These are phyloP conservation scores for Gamarada debralockiae DNA, from an alignment of 495 filamentous ascomycete genomes.

Conservation along the genomic window DNA sequence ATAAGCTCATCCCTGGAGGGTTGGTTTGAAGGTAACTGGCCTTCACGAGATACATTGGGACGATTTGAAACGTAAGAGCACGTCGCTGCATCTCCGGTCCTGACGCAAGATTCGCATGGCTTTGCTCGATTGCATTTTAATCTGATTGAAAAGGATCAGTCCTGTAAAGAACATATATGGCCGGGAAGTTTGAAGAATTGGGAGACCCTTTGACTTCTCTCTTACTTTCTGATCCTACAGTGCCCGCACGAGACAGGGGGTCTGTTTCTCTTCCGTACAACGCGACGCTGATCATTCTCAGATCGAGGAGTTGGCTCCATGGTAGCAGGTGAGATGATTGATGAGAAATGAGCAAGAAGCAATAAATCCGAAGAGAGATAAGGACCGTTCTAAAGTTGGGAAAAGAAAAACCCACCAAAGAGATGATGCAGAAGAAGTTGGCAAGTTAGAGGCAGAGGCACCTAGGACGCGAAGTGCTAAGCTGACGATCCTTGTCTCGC, in stretches of 20 bases:
- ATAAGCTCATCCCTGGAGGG: background rate
- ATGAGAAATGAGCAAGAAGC: too few relatives aligned
- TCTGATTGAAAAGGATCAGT: background rate
- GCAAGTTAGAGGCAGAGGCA: too few relatives aligned
- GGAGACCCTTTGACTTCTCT: background rate
- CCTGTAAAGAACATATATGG: background rate
- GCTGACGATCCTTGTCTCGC: too few relatives aligned
- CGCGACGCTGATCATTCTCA: background rate
- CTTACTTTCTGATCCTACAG: constrained; percentile 7
- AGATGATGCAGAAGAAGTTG: too few relatives aligned
- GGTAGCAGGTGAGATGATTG: too few relatives aligned
- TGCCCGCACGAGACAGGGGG: background rate
- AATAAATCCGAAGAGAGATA: too few relatives aligned
- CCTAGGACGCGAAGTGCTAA: too few relatives aligned
- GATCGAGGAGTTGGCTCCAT: background rate
- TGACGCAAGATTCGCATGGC: constrained; percentile 6
- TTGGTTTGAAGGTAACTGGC: background rate
- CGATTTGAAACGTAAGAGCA: background rate
- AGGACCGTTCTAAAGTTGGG: too few relatives aligned
- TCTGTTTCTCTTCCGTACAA: constrained; percentile 1
- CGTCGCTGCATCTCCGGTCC: background rate
- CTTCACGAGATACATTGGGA: too few relatives aligned
- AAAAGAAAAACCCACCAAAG: too few relatives aligned
- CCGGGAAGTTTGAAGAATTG: background rate
- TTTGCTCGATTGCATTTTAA: constrained; percentile 3